Base-by-base conservation (phyloP, 2,329 filamentous ascomycete genomes). In the Cordyceps javanica region DNA sequence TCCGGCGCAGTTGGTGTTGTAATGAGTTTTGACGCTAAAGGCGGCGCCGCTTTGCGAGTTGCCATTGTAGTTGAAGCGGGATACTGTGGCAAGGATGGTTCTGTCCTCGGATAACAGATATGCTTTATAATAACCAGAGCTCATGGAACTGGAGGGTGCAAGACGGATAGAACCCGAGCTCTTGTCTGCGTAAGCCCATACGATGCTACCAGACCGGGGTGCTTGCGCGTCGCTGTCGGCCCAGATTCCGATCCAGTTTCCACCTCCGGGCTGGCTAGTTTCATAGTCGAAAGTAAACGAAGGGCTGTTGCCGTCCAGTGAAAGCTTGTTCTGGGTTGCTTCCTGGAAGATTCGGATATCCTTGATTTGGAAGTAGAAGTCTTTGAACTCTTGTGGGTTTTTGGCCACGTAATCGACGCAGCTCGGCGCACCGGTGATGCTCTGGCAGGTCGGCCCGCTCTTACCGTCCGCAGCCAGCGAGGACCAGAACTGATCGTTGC, bases 211-310 rank as follows among this genome's bases (percentile, higher is more conserved):
- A 5, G 44, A 56, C 16, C 34, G 28, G 6, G 54, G 54, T 10
- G 54, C 54, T 14, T 56, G 44, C 13, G 34, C 34, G 9, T 56
- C 54, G 26, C 13, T 19, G 34, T 19, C 13, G 3, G 54, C 5
- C 54, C 54, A 56, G 14, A 56, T 19, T 2, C 54, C 54, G 8
- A 56, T 50, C 54, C 54, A 56, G 45, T 56, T 56, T 9, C 32
- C 44, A 25, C 54, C 10, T 9, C 34, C 32, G 1, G 44, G 5
- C 23, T 21, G 34, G 25, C 45, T 56, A 3, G 45, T 42, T 3
- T 10, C 34, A 10, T 56, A 56, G 6, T 49, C 42, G 25, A 56
- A 56, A 4, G 54, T 56, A 11, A 56, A 26, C 3, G n/a, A 32
- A 3, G 54, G 16, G 44, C 34, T 39, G 14, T 19, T 42, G 32